phyloP scores from a whole-genome alignment of 805 yeast genomes.

The Zygosaccharomyces lentus region DNA sequence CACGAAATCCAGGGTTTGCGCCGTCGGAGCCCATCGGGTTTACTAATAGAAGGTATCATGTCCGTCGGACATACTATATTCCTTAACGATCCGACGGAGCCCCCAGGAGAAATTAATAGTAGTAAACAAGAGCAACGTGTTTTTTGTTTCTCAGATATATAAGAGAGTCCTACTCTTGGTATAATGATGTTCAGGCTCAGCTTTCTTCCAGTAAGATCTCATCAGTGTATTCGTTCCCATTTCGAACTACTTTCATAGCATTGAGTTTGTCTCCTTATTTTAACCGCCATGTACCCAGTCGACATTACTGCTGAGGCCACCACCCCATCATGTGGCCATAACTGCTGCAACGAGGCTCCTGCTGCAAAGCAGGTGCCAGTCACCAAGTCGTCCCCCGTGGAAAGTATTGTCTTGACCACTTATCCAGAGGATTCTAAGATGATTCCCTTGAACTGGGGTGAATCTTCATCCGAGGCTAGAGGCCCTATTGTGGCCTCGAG shows the following conservation, averaged over 20 bases:
- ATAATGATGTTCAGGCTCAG: not conserved
- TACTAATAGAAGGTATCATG: not conserved
- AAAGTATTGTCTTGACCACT: slow-evolving; percentile 46
- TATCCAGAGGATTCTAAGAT: slow-evolving; percentile 50
- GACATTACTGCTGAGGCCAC: slow-evolving; percentile 11
- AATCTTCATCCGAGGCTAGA: slow-evolving; percentile 43
- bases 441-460: slow-evolving; percentile 51
- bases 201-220: too few relatives aligned
- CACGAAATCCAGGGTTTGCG: not conserved
- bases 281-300: slow-evolving; percentile 14
- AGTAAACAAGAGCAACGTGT: slow-evolving; percentile 3
- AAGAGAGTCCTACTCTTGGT: not conserved
- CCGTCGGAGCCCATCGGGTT: not conserved
- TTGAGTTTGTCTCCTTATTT: not conserved
- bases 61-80: not conserved
- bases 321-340: slow-evolving; percentile 8
- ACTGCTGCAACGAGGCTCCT: not conserved
- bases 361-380: slow-evolving; percentile 6
- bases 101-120: slow-evolving; percentile 1
- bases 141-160: slow-evolving; percentile 1
- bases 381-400: slow-evolving; percentile 12
- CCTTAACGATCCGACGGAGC: slow-evolving; percentile 3
- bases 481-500: slow-evolving; percentile 59
- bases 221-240: too few relatives aligned
- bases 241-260: not conserved